Base-by-base conservation (phyloP, 306 rosid genomes). In the Glycine latifolia region DNA sequence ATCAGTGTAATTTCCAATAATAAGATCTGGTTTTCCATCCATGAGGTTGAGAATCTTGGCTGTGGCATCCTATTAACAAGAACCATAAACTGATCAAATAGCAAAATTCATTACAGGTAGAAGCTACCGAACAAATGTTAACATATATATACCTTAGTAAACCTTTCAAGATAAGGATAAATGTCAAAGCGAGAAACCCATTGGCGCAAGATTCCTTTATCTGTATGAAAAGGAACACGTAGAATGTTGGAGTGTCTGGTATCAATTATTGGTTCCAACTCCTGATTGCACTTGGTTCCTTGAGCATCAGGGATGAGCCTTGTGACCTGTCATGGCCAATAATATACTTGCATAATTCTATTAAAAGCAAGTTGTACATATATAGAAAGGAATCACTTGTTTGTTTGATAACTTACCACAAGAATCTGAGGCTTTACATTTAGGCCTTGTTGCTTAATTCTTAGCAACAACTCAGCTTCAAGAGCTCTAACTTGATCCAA, bases 121-220 rank as follows among this genome's bases (percentile, higher is more conserved):
- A 85, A 65, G n/a, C 8, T 47, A 16, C 26, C 44, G 31, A 26
- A 26, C 31, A 26, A 26, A 2, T 26, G 31, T 26, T 26, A 26
- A 2, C 31, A 81, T 56, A 17, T 9, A 77, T 85, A 10, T 85
- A 76, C 98, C 85, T 91, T 86, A 39, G 93, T 81, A 85, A 86
- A 94, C 85, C 83, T 84, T 87, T 94, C 98, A 63, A 94, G 97
- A 73, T 86, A 94, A 56, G 97, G 98, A 80, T 94, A 94, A 63
- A 94, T 74, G 79, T 94, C 95, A 55, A 94, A 94, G 49, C 97
- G 97, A 79, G 98, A 94, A 83, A 92, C 92, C 98, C 98, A 94
- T 46, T 81, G 89, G 10, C 80, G 86, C 46, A 92, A 73, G 80
- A 92, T 52, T 53, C 94, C 97, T 0, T 87, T 86, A 37, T 26